Evolutionary conservation across 192 early-diverging fungal species (phyloP), one percentile per base, ranked within the genome.

Genomic region (Coemansia sp.): DNA sequence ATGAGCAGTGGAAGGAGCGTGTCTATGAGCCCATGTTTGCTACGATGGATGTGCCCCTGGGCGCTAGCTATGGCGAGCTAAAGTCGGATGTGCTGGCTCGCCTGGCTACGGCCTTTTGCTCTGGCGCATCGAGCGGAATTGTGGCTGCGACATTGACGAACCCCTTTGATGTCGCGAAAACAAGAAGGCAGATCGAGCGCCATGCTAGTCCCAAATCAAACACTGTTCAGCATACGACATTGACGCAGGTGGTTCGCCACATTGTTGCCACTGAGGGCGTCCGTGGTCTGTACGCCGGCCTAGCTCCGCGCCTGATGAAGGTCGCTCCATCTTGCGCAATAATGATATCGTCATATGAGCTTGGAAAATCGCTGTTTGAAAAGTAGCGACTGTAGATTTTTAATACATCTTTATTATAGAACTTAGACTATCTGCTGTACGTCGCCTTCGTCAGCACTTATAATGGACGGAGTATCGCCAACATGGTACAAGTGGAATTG

Each of bases 81-180:
- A 38, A 22, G 36, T 24, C 61, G 20, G 62, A 81, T 33, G 63
- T 31, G 34, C 16, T 68, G 38, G 58, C 41, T 6, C 87, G 93
- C 22, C 90, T 95, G 60, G 76, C 87, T 22, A 80, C 87, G 20
- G 76, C 94, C 1, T 97, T 98, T 80, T 69, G 90, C 16, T 85
- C 92, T 41, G 97, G 97, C 33, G 95, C 95, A 1, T 65, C 86
- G n/a, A 91, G 93, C 58, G 95, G 97, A 22, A 92, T 88, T 43
- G 89, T 96, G 79, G 94, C 97, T 10, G 95, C 97, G 7, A 80
- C 88, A 2, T 24, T 94, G 24, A 98, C 97, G 5, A 95, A 91
- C 4, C 97, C 97, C 20, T 97, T 98, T 86, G 97, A 98, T 85
- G 94, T 98, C 5, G 92, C 93, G 67, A 98, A 98, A 71, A 97